Conservation (phyloP, 2,329 filamentous ascomycete species). For the Talaromyces sp. region DNA sequence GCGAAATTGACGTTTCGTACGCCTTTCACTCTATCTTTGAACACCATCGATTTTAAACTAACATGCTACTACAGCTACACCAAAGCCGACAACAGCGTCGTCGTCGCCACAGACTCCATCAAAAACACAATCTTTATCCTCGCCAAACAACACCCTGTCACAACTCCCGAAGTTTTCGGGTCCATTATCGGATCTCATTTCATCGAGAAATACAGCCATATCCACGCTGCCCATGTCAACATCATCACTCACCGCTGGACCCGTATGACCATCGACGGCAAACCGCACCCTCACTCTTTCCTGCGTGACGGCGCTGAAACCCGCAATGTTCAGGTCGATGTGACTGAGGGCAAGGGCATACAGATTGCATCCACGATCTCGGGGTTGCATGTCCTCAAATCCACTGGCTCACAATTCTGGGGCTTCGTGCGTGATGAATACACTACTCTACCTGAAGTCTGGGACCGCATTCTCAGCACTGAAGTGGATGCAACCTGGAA, state of each 20-base stretch:
- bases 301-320: conserved; percentile 84
- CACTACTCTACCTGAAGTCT: conserved; percentile 84
- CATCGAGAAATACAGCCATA: conserved; percentile 80
- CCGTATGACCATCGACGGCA: conserved; percentile 78
- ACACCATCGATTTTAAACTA: background rate
- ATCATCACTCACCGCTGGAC: conserved; percentile 87
- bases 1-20: conserved; percentile 80
- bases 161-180: conserved; percentile 88
- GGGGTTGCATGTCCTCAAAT: conserved; percentile 87
- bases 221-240: conserved; percentile 75
- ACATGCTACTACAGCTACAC: conserved; percentile 65
- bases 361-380: conserved; percentile 72
- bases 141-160: conserved; percentile 88
- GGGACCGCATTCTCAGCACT: conserved; percentile 93
- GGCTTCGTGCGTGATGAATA: conserved; percentile 90
- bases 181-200: conserved; percentile 84
- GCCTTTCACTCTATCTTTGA: conserved; percentile 26
- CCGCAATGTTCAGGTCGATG: conserved; percentile 71
- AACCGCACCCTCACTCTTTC: conserved; percentile 94
- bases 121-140: conserved; percentile 97
- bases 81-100: conserved; percentile 84
- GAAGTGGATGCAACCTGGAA: conserved; percentile 84
- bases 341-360: conserved; percentile 66
- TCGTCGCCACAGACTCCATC: conserved; percentile 95
- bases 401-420: conserved; percentile 93